Conservation (phyloP, 2,329 filamentous ascomycete species). For the Fusarium oxysporum region DNA sequence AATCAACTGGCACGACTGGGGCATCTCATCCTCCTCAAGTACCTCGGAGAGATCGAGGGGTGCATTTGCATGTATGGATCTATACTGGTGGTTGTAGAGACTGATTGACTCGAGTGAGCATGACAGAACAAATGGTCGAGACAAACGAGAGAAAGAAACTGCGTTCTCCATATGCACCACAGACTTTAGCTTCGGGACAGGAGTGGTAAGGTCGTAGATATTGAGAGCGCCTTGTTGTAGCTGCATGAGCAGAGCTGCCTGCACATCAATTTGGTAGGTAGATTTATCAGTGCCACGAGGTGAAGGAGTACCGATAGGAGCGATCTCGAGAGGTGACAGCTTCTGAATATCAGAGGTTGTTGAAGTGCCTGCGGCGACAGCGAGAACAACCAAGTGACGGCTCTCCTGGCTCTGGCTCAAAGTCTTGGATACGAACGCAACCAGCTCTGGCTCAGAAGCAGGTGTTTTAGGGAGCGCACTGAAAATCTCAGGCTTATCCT, state of each 20-base stretch:
- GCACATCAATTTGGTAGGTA: constrained; percentile 69
- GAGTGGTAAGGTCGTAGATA: constrained; percentile 72
- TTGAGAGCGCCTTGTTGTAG: constrained; percentile 65
- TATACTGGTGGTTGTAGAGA: constrained; percentile 78
- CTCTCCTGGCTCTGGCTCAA: constrained; percentile 46
- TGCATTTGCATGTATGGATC: constrained; percentile 66
- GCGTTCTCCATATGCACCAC: constrained; percentile 63
- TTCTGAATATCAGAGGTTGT: constrained; percentile 48
- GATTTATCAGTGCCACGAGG: constrained; percentile 27
- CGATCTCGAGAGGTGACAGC: constrained; percentile 55
- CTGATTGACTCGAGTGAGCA: constrained; percentile 67
- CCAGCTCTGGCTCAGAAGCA: constrained; percentile 61
- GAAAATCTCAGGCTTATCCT: constrained; percentile 64
- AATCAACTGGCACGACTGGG: constrained; percentile 59
- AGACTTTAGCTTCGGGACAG: constrained; percentile 70
- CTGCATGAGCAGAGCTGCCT: constrained; percentile 72
- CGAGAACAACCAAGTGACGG: constrained; percentile 51
- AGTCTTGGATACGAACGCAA: constrained; percentile 63
- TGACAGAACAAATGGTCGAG: constrained; percentile 73
- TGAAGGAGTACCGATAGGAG: constrained; percentile 49
- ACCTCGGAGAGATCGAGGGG: constrained; percentile 58
- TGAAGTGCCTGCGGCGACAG: constrained; percentile 44
- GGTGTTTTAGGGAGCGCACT: constrained; percentile 62
- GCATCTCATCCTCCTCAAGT: constrained; percentile 51
- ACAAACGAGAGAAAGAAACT: constrained; percentile 74